Percentiles rank a stretch among this genome's conserved stretches.
phyloP scores from a whole-genome alignment of 192 early-diverging fungal species.

The Coemansia sp. region DNA sequence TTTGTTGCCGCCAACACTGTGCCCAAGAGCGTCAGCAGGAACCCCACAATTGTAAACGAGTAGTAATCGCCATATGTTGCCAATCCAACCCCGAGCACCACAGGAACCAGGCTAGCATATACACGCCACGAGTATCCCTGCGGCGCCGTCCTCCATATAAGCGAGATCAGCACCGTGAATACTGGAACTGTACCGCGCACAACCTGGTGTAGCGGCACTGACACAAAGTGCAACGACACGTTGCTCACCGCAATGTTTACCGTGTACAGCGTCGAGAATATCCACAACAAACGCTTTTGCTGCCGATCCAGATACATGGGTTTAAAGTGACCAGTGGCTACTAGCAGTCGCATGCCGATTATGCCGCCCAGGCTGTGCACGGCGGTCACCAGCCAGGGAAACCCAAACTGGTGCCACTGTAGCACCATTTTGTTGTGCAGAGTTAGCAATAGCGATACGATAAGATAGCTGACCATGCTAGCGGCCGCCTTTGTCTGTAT shows the following conservation, averaged over 20 bases:
- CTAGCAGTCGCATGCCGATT: slow-evolving; percentile 62
- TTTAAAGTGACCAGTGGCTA: slow-evolving; percentile 52
- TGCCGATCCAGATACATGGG: slow-evolving; percentile 56
- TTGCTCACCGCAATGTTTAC: slow-evolving; percentile 87
- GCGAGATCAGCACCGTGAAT: slow-evolving; percentile 70
- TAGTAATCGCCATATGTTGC: slow-evolving; percentile 85
- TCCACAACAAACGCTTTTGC: slow-evolving; percentile 66
- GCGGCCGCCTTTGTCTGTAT: slow-evolving; percentile 4
- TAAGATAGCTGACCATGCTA: slow-evolving; percentile 13
- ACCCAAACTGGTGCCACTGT: slow-evolving; percentile 68
- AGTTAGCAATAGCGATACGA: slow-evolving; percentile 57
- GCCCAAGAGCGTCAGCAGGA: slow-evolving; percentile 77
- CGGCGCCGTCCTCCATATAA: slow-evolving; percentile 35
- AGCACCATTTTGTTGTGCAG: slow-evolving; percentile 85
- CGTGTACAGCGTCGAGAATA: slow-evolving; percentile 85
- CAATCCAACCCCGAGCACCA: slow-evolving; percentile 76
- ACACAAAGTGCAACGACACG: slow-evolving; percentile 75
- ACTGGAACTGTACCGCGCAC: slow-evolving; percentile 80
- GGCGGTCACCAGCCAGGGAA: slow-evolving; percentile 85
- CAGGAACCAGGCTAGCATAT: slow-evolving; percentile 44
- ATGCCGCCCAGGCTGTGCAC: slow-evolving; percentile 75
- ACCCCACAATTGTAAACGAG: slow-evolving; percentile 67
- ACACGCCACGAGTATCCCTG: slow-evolving; percentile 38
- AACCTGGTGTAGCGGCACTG: slow-evolving; percentile 71
- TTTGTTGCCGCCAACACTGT: slow-evolving; percentile 76